These are phyloP conservation scores for Phytopythium helicoides DNA, from an alignment of 352 stramenopile genomes.

Conservation along the genomic window DNA sequence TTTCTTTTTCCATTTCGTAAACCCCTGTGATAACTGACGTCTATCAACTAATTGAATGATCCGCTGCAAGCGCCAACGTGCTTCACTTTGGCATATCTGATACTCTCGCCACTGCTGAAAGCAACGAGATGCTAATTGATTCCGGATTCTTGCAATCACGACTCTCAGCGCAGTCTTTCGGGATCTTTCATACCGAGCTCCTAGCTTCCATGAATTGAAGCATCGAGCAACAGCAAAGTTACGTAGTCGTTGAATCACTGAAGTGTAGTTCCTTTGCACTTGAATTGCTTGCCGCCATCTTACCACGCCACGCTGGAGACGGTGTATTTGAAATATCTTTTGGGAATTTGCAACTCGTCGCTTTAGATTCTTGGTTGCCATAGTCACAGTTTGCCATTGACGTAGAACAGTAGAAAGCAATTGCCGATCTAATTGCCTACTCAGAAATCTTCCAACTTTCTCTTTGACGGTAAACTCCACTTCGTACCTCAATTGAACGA, in stretches of 20 bases:
- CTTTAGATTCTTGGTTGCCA: constrained; percentile 4
- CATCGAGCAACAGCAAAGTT: constrained; percentile 35
- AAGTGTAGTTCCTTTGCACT: not conserved
- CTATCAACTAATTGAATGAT: not conserved
- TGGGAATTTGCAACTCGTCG: constrained; percentile 6
- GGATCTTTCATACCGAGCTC: constrained; percentile 8
- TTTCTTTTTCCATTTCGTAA: not conserved
- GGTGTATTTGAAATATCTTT: constrained; percentile 9
- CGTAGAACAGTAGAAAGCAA: constrained; percentile 11
- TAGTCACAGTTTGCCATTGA: constrained; percentile 11
- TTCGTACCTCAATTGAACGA: not conserved
- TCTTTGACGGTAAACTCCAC: constrained; percentile 19
- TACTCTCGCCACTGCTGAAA: constrained; percentile 31
- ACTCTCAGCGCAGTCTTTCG: constrained; percentile 17
- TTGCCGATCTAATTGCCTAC: constrained; percentile 31
- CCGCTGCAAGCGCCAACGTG: not conserved
- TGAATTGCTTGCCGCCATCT: not conserved
- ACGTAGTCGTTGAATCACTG: constrained; percentile 28
- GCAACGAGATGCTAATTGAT: constrained; percentile 26
- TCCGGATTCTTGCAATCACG: constrained; percentile 30
- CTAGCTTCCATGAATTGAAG: constrained; percentile 54
- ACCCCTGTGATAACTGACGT: not conserved
- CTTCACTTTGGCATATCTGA: not conserved
- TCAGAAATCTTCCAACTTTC: constrained; percentile 30
- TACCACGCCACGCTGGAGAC: not conserved